Conservation (phyloP, 108 stramenopile species). For the Skeletonema grethae region DNA sequence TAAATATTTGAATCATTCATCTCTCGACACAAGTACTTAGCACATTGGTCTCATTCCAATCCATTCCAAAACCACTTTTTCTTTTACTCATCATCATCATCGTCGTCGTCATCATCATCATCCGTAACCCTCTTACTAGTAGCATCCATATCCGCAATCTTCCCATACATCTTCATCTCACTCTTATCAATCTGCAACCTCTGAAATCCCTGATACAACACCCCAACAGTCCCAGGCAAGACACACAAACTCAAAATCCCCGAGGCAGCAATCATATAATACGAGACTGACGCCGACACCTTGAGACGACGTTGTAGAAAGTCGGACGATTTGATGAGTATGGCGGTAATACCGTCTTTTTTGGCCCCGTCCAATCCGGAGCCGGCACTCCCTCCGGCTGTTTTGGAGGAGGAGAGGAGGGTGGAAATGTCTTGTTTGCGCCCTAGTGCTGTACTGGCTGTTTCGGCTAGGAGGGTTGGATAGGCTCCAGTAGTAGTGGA, state of each 20-base stretch:
- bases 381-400: neutral
- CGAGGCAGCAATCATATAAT: slow-evolving; percentile 38
- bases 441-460: slow-evolving; percentile 36
- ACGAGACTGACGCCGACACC: slow-evolving; percentile 23
- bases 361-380: neutral
- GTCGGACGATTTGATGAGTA: slow-evolving; percentile 25
- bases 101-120: slow-evolving; percentile 1
- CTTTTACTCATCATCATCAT: neutral
- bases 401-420: slow-evolving; percentile 6
- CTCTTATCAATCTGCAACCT: slow-evolving; percentile 46
- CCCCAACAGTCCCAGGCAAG: slow-evolving; percentile 31
- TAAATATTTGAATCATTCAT: neutral
- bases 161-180: slow-evolving; percentile 58
- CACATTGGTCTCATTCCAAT: no score
- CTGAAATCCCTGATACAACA: slow-evolving; percentile 44
- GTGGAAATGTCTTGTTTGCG: slow-evolving; percentile 9
- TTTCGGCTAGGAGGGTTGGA: slow-evolving; percentile 39
- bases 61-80: no score
- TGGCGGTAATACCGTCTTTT: slow-evolving; percentile 29
- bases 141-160: slow-evolving; percentile 37
- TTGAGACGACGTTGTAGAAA: slow-evolving; percentile 27
- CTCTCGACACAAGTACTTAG: neutral
- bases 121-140: slow-evolving; percentile 9
- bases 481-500: slow-evolving; percentile 12
- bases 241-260: slow-evolving; percentile 28